Base-by-base conservation (phyloP, 1,139 yeast genomes). In the Zygosaccharomyces pseudobailii region DNA sequence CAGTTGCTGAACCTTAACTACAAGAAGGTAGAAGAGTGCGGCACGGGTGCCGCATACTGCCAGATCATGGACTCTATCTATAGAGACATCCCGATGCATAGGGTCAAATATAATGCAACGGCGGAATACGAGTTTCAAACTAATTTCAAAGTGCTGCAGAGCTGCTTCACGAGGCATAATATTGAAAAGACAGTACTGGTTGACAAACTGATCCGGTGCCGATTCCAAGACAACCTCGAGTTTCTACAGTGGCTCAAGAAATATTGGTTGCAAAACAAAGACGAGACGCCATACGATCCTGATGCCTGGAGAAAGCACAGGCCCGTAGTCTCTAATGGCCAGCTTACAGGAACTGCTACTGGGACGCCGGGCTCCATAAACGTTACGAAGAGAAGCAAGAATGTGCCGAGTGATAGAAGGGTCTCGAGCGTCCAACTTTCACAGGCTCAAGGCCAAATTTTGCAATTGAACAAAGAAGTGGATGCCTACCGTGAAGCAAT, bases 11-110 rank as follows among this genome's bases (percentile, higher is more conserved):
- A 76, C 45, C 67, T 89, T 36, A 74, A 81, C 54, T 79, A 86
- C 58, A 74, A 81, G 44, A 88, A 86, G 61, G 85, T 92, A 2
- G 98, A 94, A 63, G 92, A 89, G 66, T 85, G 96, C 63, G 99
- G 99, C 19, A 81, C 85, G 3, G 99, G 99, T 3, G 96, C 96
- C 0, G 94, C 88, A 3, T 90, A 87, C 65, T 89, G 97, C 67
- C 97, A 90, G 67, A 76, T 92, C 43, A 76, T 90, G 73, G 97
- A 92, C 67, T 80, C 90, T 22, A 80, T 92, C 27, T 86, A 76
- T 59, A 82, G 85, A 22, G 96, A 87, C 55, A 75, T 90, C 13
- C 92, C 96, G 4, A 79, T 89, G 84, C 63, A 71, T 46, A 79
- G 84, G 56, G 92, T 90, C 51, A 80, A 78, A 61, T 88, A 84